phyloP scores from a whole-genome alignment of 768 basidiomycete genomes.

The Rhodotorula graminis region DNA sequence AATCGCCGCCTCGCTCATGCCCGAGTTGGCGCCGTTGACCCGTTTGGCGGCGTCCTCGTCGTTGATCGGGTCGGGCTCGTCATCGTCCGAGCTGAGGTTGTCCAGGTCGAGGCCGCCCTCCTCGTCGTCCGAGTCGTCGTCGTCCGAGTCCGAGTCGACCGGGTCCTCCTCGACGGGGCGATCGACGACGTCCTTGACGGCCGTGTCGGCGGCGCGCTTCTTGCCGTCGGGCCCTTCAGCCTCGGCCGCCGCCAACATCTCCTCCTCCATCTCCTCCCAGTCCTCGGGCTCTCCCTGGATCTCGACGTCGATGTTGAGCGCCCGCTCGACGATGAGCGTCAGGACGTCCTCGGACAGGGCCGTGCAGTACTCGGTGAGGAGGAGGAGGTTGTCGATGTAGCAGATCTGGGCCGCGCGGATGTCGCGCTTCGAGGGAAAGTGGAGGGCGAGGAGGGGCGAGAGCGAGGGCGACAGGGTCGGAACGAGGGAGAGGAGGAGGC shows the following conservation, averaged over 20 bases:
- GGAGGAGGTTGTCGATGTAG: conserved; percentile 83
- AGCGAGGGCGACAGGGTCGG: conserved; percentile 86
- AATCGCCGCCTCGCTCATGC: conserved; percentile 37
- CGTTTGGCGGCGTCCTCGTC: conserved; percentile 47
- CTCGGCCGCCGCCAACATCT: conserved; percentile 33
- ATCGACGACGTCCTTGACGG: conserved; percentile 60
- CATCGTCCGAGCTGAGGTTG: conserved; percentile 42
- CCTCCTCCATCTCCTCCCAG: conserved; percentile 62
- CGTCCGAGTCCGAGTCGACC: conserved; percentile 58
- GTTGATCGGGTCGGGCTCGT: conserved; percentile 40
- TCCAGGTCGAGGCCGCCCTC: conserved; percentile 54
- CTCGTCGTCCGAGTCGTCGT: conserved; percentile 49
- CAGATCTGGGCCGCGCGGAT: conserved; percentile 70
- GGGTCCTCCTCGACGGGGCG: conserved; percentile 71
- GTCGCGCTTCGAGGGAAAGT: conserved; percentile 93
- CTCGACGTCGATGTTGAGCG: conserved; percentile 94
- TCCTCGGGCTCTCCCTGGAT: conserved; percentile 95
- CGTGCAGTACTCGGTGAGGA: conserved; percentile 77
- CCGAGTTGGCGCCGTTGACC: conserved; percentile 53
- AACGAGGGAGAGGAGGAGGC: conserved; percentile 77
- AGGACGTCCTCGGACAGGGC: conserved; percentile 76
- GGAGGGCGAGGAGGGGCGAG: conserved; percentile 71
- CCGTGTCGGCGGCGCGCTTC: conserved; percentile 47
- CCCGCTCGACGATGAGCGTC: conserved; percentile 82
- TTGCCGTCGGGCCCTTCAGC: conserved; percentile 57